Base-by-base conservation (phyloP, 2,329 filamentous ascomycete genomes). In the Exophiala sp. region DNA sequence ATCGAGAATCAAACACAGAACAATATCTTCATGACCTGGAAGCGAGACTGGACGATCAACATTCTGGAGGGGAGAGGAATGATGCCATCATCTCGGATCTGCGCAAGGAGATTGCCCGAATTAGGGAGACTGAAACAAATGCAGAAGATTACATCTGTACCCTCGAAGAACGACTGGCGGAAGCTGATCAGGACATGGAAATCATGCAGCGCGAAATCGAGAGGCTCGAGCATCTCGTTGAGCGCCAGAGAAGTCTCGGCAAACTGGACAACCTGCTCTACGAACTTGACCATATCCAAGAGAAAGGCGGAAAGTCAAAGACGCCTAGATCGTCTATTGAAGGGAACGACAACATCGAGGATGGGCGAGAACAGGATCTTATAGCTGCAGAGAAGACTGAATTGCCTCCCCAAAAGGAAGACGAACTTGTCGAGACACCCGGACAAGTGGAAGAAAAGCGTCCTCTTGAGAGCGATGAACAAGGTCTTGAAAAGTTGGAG, bases 101-200 rank as follows among this genome's bases (percentile, higher is more conserved):
- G 46, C 86, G 90, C 43, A 96, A 95, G 64, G 93, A 98, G 70
- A 84, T 98, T 53, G 77, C 85, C 19, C 84, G 91, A 35, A 80
- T 90, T 13, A 82, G 90, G 42, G 93, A 96, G 62, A 96, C 89
- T 60, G 93, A 98, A 70, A 80, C 84, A 2, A 85, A 85, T 32
- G 89, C 84, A 59, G 93, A 98, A 66, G 93, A 97, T 58, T 98
- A 98, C 67, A 97, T 98, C 46, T 95, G 91, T 1, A 97, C 90
- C 0, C 74, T 98, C 9, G 93, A 98, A 66, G 93, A 97, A 70
- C 85, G 91, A 18, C 78, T 98, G 7, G 93, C 93, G 0, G 93
- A 98, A 68, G 85, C 91, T 2, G 93, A 98, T 63, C 91, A 97
- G 67, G 93, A 98, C 65, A 82, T 88, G 57, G 93, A 97, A 66